phyloP scores from a whole-genome alignment of 495 filamentous ascomycete species.

The Xylaria venustula region DNA sequence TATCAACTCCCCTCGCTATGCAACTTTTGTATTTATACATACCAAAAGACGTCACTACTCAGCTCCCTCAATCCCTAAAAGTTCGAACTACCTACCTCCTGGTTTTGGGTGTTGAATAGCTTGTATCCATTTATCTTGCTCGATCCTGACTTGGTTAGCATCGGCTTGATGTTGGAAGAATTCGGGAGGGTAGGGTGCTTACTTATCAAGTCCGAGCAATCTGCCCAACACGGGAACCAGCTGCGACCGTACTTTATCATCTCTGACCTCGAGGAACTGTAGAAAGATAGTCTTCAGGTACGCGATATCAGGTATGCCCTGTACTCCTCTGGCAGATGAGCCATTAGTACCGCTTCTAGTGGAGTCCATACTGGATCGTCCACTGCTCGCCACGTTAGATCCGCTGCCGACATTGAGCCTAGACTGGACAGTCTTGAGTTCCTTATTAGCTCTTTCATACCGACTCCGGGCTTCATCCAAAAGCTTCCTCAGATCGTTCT shows the following conservation, averaged over 20 bases:
- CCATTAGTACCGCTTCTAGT: conserved; percentile 42
- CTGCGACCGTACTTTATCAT: conserved; percentile 86
- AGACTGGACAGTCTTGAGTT: conserved; percentile 45
- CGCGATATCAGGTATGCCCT: conserved; percentile 64
- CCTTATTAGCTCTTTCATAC: conserved; percentile 77
- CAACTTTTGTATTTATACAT: conserved; percentile 14
- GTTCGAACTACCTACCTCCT: conserved; percentile 10
- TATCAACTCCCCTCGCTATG: conserved; percentile 24
- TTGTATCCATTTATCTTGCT: conserved; percentile 26
- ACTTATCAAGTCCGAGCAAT: conserved; percentile 90
- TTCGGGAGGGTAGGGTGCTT: conserved; percentile 35
- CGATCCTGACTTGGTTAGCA: conserved; percentile 21
- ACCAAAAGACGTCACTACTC: conserved; percentile 5
- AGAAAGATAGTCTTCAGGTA: conserved; percentile 95
- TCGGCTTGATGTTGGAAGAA: not conserved
- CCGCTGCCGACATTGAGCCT: conserved; percentile 30
- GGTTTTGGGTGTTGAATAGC: conserved; percentile 22
- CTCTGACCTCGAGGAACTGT: conserved; percentile 92
- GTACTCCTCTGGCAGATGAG: conserved; percentile 36
- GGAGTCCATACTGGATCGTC: conserved; percentile 59
- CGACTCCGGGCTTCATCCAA: conserved; percentile 74
- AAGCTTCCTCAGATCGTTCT: conserved; percentile 66
- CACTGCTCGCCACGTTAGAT: conserved; percentile 23
- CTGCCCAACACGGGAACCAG: conserved; percentile 88
- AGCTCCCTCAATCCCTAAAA: not conserved